These are phyloP conservation scores for Trypanosoma platydactyli DNA, from an alignment of 208 protist species.

Conservation along the genomic window DNA sequence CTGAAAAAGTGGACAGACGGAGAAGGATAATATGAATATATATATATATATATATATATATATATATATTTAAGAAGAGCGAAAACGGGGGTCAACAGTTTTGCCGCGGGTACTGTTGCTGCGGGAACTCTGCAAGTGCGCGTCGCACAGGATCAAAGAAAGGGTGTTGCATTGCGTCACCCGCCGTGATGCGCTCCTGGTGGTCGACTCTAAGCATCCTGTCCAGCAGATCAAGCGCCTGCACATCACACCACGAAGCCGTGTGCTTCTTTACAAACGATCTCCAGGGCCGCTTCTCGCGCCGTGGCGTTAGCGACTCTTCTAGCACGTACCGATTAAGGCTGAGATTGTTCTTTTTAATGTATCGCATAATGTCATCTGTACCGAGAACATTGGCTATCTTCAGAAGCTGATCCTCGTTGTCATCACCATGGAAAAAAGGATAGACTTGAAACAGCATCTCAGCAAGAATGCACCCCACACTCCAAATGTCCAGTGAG, in stretches of 20 bases:
- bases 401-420: conserved; percentile 98
- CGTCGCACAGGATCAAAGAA: conserved; percentile 95
- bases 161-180: conserved; percentile 98
- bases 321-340: conserved; percentile 86
- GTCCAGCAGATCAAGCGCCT: conserved; percentile 98
- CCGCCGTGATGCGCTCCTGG: conserved; percentile 94
- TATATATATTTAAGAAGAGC: too few relatives aligned
- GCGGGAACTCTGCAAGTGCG: conserved; percentile 33
- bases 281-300: conserved; percentile 42
- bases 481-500: conserved; percentile 98
- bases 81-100: too few relatives aligned
- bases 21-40: too few relatives aligned
- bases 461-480: conserved; percentile 99
- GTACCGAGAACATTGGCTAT: conserved; percentile 96
- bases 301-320: conserved; percentile 17
- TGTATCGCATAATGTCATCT: conserved; percentile 92
- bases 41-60: too few relatives aligned
- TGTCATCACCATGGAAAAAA: conserved; percentile 98
- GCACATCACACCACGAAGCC: conserved; percentile 83
- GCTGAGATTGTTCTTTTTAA: conserved; percentile 96
- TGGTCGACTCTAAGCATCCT: conserved; percentile 97
- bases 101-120: conserved; percentile 65
- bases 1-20: too few relatives aligned
- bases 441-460: conserved; percentile 98
- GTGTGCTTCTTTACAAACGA: conserved; percentile 42